These are phyloP conservation scores for Epichloe hybrida DNA, from an alignment of 2,329 filamentous ascomycete genomes.

Conservation along the genomic window DNA sequence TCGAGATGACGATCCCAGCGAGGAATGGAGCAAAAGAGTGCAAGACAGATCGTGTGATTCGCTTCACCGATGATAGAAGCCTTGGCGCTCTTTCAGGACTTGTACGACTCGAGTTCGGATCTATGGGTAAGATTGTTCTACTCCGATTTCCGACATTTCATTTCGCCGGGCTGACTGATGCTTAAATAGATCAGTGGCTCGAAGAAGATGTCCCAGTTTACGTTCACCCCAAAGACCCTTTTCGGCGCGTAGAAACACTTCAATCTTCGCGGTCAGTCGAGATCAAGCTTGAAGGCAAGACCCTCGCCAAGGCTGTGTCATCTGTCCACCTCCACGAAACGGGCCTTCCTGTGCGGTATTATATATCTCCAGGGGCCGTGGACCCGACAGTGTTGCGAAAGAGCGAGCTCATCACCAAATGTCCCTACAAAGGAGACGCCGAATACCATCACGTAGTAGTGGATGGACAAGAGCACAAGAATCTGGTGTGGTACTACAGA, in stretches of 20 bases:
- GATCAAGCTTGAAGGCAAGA: slow-evolving; percentile 32
- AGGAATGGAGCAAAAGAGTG: slow-evolving; percentile 12
- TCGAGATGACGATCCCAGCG: slow-evolving; percentile 17
- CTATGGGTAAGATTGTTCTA: slow-evolving; percentile 15
- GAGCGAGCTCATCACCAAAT: slow-evolving; percentile 40
- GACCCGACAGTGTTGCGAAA: slow-evolving; percentile 29
- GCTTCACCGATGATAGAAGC: slow-evolving; percentile 25
- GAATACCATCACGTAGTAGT: slow-evolving; percentile 45
- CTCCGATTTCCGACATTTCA: background rate
- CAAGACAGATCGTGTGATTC: slow-evolving; percentile 20
- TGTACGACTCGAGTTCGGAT: slow-evolving; percentile 22
- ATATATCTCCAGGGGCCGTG: slow-evolving; percentile 40
- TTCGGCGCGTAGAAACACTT: slow-evolving; percentile 49
- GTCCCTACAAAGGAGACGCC: slow-evolving; percentile 55
- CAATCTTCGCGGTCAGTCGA: slow-evolving; percentile 38
- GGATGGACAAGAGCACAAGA: slow-evolving; percentile 27
- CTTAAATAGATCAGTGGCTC: slow-evolving; percentile 22
- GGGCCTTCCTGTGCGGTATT: slow-evolving; percentile 42
- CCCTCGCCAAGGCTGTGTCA: slow-evolving; percentile 31
- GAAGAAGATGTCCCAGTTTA: slow-evolving; percentile 47
- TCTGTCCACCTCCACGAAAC: slow-evolving; percentile 48
- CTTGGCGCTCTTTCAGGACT: slow-evolving; percentile 19
- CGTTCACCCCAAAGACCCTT: slow-evolving; percentile 54
- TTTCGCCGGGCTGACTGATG: background rate
- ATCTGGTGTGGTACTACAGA: slow-evolving; percentile 51